Evolutionary conservation across 73 alveolate genomes (phyloP).

Genomic region (Effrenium voratum): DNA sequence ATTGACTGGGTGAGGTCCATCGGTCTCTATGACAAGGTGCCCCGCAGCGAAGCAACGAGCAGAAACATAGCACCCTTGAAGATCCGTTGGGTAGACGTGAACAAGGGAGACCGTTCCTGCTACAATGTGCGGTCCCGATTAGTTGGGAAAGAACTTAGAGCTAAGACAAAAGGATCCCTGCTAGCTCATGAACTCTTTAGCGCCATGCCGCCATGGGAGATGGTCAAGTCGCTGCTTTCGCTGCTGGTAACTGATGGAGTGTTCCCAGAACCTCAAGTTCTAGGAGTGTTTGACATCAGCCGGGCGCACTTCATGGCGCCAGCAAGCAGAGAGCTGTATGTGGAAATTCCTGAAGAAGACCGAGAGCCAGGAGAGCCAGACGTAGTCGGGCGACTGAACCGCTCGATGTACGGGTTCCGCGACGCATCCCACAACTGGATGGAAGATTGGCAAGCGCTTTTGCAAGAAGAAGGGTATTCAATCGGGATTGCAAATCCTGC

Average conservation of each 20-base stretch:
- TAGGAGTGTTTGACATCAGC: slow-evolving; percentile 29
- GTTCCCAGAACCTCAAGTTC: background rate
- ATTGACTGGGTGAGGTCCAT: background rate
- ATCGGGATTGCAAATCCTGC: slow-evolving; percentile 68
- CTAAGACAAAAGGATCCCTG: slow-evolving; percentile 31
- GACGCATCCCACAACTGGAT: slow-evolving; percentile 42
- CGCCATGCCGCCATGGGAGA: slow-evolving; percentile 75
- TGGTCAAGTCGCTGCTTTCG: slow-evolving; percentile 25
- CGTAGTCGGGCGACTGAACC: slow-evolving; percentile 16
- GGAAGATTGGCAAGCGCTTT: slow-evolving; percentile 55
- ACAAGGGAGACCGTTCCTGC: slow-evolving; percentile 20
- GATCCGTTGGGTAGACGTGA: slow-evolving; percentile 45
- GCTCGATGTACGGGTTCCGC: slow-evolving; percentile 39
- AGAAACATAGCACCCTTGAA: background rate
- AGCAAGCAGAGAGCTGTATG: background rate
- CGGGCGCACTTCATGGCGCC: slow-evolving; percentile 40
- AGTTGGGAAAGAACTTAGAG: slow-evolving; percentile 55
- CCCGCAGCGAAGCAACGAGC: background rate
- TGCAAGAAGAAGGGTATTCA: background rate
- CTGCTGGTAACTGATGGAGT: slow-evolving; percentile 17
- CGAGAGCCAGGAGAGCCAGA: background rate
- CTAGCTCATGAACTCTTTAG: slow-evolving; percentile 31
- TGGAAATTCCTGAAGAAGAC: slow-evolving; percentile 20
- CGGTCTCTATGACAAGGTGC: slow-evolving; percentile 39
- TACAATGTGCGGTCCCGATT: slow-evolving; percentile 4